A percentile compares a stretch with the other conserved stretches of the same genome.
phyloP scores from a whole-genome alignment of 1,284 basidiomycete genomes.

The Moniliophthora roreri region DNA sequence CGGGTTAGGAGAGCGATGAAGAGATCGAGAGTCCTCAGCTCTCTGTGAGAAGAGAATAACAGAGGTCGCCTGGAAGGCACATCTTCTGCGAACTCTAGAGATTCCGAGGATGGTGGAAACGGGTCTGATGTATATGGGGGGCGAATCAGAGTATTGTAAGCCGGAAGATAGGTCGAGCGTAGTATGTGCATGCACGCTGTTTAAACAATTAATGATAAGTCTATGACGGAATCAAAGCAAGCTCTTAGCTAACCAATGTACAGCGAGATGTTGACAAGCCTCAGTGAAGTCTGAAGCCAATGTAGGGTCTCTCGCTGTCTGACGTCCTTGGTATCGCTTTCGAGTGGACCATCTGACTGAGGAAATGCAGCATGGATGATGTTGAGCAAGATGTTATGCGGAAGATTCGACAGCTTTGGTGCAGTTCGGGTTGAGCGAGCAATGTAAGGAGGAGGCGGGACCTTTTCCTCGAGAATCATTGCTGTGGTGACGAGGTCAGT shows the following conservation, averaged over 20 bases:
- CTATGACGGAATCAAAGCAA: background rate
- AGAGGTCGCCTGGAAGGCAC: background rate
- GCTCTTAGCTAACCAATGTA: constrained; percentile 65
- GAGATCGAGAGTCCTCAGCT: constrained; percentile 70
- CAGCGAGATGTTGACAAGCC: constrained; percentile 62
- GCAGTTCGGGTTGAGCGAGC: background rate
- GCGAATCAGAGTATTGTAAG: constrained; percentile 61
- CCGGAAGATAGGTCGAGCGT: constrained; percentile 67
- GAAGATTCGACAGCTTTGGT: constrained; percentile 31
- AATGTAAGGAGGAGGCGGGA: constrained; percentile 12
- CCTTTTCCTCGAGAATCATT: constrained; percentile 14
- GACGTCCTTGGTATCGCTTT: constrained; percentile 31
- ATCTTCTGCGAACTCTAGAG: background rate
- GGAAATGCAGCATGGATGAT: constrained; percentile 64
- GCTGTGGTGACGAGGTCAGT: background rate
- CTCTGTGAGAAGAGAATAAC: constrained; percentile 50
- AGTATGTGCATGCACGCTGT: constrained; percentile 78
- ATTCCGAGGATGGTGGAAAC: constrained; percentile 46
- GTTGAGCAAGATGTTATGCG: constrained; percentile 58
- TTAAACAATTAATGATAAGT: background rate
- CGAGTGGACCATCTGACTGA: constrained; percentile 34
- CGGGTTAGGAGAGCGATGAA: constrained; percentile 77
- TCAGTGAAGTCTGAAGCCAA: constrained; percentile 63
- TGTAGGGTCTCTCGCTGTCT: constrained; percentile 63
- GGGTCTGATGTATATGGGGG: constrained; percentile 73